phyloP scores from a whole-genome alignment of 306 rosid genomes.

The Bauhinia variegata region DNA sequence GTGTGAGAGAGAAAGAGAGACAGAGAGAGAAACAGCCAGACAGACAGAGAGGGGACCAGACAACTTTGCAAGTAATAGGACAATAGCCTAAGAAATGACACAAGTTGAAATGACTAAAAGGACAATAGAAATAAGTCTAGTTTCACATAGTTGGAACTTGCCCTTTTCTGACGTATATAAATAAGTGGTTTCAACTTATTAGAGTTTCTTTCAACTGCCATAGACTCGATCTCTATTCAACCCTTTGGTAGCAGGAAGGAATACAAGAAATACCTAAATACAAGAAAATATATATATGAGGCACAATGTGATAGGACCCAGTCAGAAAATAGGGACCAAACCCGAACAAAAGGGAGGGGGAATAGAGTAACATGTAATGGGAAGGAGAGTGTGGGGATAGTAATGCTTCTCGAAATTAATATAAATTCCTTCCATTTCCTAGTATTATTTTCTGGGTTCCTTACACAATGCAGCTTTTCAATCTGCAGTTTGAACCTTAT shows the following conservation, averaged over 20 bases:
- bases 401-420: too few species aligned
- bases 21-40: neutral
- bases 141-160: conserved; percentile 19
- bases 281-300: neutral
- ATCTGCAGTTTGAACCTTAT: neutral
- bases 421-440: too few species aligned
- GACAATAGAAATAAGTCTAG: conserved; percentile 16
- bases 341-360: too few species aligned
- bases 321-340: too few species aligned
- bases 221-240: conserved; percentile 12
- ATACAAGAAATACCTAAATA: conserved; percentile 13
- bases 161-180: conserved; percentile 8
- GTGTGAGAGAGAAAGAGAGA: conserved; percentile 9
- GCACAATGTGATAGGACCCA: too few species aligned
- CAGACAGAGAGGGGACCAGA: neutral
- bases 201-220: conserved; percentile 14
- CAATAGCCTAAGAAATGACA: conserved; percentile 9
- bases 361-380: too few species aligned
- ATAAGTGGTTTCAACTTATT: conserved; percentile 22
- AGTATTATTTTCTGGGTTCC: too few species aligned
- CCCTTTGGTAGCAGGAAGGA: conserved; percentile 18
- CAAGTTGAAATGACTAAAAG: conserved; percentile 22
- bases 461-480: conserved; percentile 18
- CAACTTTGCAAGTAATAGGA: conserved; percentile 3
- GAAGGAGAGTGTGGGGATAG: too few species aligned